Evolutionary conservation across 306 rosid genomes (phyloP), one percentile per base, ranked within the genome.

Genomic region (Rosa multiflora): DNA sequence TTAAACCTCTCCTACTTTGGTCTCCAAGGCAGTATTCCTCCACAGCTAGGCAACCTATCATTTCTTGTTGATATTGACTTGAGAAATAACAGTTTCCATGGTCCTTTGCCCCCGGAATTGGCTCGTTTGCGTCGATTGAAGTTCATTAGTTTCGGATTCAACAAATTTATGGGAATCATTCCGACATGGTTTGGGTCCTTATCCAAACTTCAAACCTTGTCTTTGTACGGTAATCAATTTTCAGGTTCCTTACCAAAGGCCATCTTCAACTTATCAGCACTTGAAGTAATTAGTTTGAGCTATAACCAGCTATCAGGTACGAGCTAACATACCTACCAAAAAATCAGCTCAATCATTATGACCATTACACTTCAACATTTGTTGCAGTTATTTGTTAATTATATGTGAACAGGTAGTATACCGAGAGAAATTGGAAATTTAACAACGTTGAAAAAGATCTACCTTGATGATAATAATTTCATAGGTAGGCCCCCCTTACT

Each of bases 181-280:
- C 84, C 84, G 1, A 46, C 67, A 10, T 81, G 84, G 84, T 56
- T 81, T 2, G 76, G 66, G 21, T 71, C n/a, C 52, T 48, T 63
- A 1, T 40, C 72, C 4, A 32, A 76, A 47, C 72, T 76, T 63
- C 61, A 63, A 32, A 11, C 1, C 47, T 8, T 63, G 12, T 15
- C 8, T 9, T 32, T 62, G 47, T 1, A 17, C 29, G 79, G 71
- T 12, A 75, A 76, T 76, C 18, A 63, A 3, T 76, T 76, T 53
- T 67, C 76, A 23, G 80, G 80, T n/a, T 42, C 76, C 2, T 43
- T 72, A 26, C 79, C 72, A 8, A 5, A 15, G 8, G 7, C 75
- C 23, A 53, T 82, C 29, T 82, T 72, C 85, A 77, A 77, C 73
- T 76, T 77, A 63, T 70, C 85, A 17, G 49, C 70, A 15, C 29